Conservation (phyloP, 2,329 filamentous ascomycete genomes). For the Diaporthe citriasiana region DNA sequence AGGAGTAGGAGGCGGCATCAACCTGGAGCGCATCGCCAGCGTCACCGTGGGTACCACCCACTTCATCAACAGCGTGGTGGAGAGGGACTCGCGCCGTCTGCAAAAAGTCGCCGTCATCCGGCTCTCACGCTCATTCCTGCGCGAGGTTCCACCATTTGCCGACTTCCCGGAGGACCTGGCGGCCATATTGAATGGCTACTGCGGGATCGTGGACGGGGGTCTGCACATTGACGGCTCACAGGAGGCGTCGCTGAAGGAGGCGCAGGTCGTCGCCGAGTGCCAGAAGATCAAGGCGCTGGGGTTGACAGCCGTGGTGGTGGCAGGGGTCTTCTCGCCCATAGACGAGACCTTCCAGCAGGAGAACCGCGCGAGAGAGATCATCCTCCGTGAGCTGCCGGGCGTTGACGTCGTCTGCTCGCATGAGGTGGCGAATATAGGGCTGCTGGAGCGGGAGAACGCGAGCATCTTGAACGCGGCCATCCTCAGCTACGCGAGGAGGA, state of each 20-base stretch:
- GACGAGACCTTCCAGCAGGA: constrained; percentile 68
- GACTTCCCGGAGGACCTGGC: constrained; percentile 57
- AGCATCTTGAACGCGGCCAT: constrained; percentile 67
- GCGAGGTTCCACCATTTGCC: constrained; percentile 60
- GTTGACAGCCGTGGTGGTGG: constrained; percentile 63
- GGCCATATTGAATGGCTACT: constrained; percentile 42
- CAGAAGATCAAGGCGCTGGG: constrained; percentile 46
- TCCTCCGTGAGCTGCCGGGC: constrained; percentile 59
- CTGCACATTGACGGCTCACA: constrained; percentile 51
- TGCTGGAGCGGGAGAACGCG: constrained; percentile 67
- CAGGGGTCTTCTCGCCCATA: constrained; percentile 71
- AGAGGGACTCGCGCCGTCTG: constrained; percentile 46
- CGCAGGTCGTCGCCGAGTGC: constrained; percentile 49
- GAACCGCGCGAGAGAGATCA: constrained; percentile 61
- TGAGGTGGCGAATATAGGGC: constrained; percentile 54
- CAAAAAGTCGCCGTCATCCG: constrained; percentile 51
- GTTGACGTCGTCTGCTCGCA: constrained; percentile 51
- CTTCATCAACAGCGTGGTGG: constrained; percentile 46
- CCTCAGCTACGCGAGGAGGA: constrained; percentile 60
- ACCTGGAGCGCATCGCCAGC: constrained; percentile 36
- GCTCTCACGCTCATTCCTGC: constrained; percentile 47
- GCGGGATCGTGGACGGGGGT: constrained; percentile 63
- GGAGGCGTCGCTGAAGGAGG: constrained; percentile 57
- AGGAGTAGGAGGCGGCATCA: constrained; percentile 9
- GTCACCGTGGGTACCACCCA: constrained; percentile 46